These are phyloP conservation scores for Candida sanyiensis DNA, from an alignment of 805 yeast genomes.

Conservation along the genomic window DNA sequence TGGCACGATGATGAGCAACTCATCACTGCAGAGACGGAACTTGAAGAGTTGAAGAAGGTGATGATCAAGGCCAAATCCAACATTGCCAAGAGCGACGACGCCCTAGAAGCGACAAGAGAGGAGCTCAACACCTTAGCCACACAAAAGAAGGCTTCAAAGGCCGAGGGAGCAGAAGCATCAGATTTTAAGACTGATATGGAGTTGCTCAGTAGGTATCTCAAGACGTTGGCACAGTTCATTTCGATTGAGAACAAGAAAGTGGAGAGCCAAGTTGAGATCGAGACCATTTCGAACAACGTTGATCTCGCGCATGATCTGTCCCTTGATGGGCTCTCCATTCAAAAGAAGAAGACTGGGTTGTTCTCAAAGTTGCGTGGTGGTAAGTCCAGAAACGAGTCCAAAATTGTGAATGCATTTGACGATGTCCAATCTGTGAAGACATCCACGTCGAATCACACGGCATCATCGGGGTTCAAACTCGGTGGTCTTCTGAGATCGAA, in stretches of 20 bases:
- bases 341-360: slow-evolving; percentile 51
- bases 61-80: slow-evolving; percentile 38
- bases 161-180: slow-evolving; percentile 40
- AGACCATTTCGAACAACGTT: slow-evolving; percentile 78
- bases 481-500: slow-evolving; percentile 20
- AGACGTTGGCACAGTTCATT: slow-evolving; percentile 55
- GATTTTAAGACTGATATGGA: slow-evolving; percentile 31
- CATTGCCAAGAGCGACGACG: slow-evolving; percentile 25
- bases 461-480: slow-evolving; percentile 13
- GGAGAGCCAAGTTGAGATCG: slow-evolving; percentile 78
- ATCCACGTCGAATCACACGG: slow-evolving; percentile 11
- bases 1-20: slow-evolving; percentile 96
- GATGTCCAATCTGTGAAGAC: slow-evolving; percentile 23
- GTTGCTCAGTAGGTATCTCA: slow-evolving; percentile 45
- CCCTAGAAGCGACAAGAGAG: slow-evolving; percentile 28
- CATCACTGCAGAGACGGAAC: slow-evolving; percentile 47
- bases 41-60: slow-evolving; percentile 43
- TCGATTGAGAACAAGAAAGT: slow-evolving; percentile 70
- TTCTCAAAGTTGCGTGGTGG: slow-evolving; percentile 33
- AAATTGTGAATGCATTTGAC: slow-evolving; percentile 12
- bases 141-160: slow-evolving; percentile 33
- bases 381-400: slow-evolving; percentile 10
- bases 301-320: slow-evolving; percentile 54
- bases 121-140: slow-evolving; percentile 26
- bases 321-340: slow-evolving; percentile 43